Conservation (phyloP, 164 flowering plant genomes). For the Malania oleifera region DNA sequence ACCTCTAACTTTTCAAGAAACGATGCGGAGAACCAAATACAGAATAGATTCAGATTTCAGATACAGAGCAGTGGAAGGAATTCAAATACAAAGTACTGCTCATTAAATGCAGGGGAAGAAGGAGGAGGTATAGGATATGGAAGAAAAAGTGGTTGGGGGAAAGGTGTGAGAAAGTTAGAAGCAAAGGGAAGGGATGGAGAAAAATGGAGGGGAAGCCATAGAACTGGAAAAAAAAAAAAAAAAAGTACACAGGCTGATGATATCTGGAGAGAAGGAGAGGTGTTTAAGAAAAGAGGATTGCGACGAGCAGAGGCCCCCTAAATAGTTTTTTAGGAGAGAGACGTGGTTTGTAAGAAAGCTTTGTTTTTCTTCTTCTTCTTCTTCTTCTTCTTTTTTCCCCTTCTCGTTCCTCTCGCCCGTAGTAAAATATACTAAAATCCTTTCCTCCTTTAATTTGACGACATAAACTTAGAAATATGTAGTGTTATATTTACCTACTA, state of each 20-base stretch:
- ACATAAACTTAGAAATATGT: too few species aligned
- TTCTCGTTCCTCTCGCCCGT: conserved; percentile 12
- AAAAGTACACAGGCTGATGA: neutral
- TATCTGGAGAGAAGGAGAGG: conserved; percentile 8
- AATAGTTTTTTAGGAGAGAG: conserved; percentile 34
- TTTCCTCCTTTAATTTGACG: conserved; percentile 26
- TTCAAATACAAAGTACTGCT: conserved; percentile 1
- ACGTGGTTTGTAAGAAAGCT: conserved; percentile 65
- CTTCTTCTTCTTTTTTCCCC: conserved; percentile 20
- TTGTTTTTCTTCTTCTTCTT: conserved; percentile 20
- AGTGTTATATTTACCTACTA: too few species aligned
- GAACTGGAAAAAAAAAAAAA: conserved; percentile 6
- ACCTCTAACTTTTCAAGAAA: conserved; percentile 5
- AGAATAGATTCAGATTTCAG: neutral
- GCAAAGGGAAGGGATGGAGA: conserved; percentile 8
- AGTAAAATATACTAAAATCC: conserved; percentile 5
- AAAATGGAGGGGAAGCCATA: conserved; percentile 22
- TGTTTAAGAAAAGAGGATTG: conserved; percentile 23
- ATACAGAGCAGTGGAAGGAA: conserved; percentile 2
- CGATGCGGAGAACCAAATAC: neutral
- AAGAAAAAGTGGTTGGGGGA: neutral
- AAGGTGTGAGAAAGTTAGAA: neutral
- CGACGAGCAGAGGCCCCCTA: conserved; percentile 31
- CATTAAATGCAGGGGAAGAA: neutral
- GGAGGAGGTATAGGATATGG: neutral